Evolutionary conservation across 2,329 filamentous ascomycete species (phyloP), one percentile per base, ranked within the genome.

Genomic region (Trichoderma afroharzianum): DNA sequence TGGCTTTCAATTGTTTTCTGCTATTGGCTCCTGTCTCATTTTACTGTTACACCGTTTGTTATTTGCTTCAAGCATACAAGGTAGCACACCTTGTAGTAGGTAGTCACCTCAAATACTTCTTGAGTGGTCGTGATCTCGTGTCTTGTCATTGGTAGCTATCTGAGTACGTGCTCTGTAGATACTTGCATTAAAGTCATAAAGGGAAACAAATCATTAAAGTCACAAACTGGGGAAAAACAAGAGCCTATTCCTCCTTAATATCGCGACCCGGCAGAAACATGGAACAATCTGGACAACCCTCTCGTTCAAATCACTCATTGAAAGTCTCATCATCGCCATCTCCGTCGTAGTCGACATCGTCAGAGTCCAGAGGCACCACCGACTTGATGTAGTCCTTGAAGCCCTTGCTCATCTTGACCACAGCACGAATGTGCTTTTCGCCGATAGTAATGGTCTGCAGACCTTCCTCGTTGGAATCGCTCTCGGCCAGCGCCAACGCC

Each of bases 401-500:
- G 15, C 77, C 76, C 43, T 76, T 76, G 64, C 79, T 80, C 78
- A 80, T 79, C 75, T 80, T 79, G 53, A 79, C 78, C n/a, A 80
- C 79, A 18, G 79, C 79, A 4, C 78, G 76, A 18, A 80, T 68
- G 47, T 80, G 79, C 74, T 79, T 80, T 72, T 80, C 79, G 5
- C 72, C 70, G n/a, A 80, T 73, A 21, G 77, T 75, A 32, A 79
- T 74, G 12, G 75, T 77, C 11, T 80, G 80, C 8, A 73, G 63
- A 8, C 76, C 78, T 53, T 80, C 78, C 28, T 82, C 82, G 28
- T 81, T 74, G 15, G 82, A 80, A 50, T 84, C 82, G 18, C 75
- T 80, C 78, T 85, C 83, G 6, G 83, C 84, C 30, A 85, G 76
- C 3, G 83, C 82, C 21, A 85, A 78, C 1, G 83, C 83, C 1